Conservation (phyloP, 768 basidiomycete species). For the Auricularia sp. region DNA sequence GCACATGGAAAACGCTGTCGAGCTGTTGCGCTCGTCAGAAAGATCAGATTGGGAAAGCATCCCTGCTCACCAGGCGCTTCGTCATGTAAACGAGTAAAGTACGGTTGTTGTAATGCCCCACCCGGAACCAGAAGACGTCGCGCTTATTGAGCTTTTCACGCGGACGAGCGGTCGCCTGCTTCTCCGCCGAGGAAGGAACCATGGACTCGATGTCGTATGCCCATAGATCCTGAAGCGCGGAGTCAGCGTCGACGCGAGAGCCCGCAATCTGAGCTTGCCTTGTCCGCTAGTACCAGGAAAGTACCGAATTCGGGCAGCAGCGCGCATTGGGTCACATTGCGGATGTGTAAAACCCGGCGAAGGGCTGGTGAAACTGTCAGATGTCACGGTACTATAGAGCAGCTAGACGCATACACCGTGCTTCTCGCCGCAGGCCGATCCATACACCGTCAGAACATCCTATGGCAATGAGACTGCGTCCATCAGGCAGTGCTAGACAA, state of each 20-base stretch:
- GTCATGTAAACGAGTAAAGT: constrained; percentile 31
- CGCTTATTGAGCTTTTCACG: constrained; percentile 26
- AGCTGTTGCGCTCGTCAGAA: constrained; percentile 10
- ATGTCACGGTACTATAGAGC: not conserved
- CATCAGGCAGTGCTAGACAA: constrained; percentile 63
- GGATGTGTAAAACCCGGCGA: constrained; percentile 86
- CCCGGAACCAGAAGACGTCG: constrained; percentile 31
- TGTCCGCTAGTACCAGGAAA: constrained; percentile 90
- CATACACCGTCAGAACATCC: constrained; percentile 94
- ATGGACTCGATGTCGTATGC: constrained; percentile 32
- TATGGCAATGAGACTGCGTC: constrained; percentile 78
- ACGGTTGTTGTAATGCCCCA: constrained; percentile 28
- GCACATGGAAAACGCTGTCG: constrained; percentile 31
- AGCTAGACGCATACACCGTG: constrained; percentile 47
- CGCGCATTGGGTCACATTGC: constrained; percentile 89
- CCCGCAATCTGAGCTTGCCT: constrained; percentile 31
- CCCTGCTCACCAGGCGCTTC: not conserved
- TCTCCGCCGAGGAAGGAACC: constrained; percentile 23
- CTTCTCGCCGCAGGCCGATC: constrained; percentile 87
- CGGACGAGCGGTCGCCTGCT: constrained; percentile 16
- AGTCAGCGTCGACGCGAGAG: not conserved
- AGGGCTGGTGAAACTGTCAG: constrained; percentile 43
- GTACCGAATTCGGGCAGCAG: constrained; percentile 95
- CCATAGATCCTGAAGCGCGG: constrained; percentile 15
- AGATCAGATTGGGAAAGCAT: not conserved